Evolutionary conservation across 1,284 basidiomycete genomes (phyloP).

Genomic region (Ceratobasidium sp.): DNA sequence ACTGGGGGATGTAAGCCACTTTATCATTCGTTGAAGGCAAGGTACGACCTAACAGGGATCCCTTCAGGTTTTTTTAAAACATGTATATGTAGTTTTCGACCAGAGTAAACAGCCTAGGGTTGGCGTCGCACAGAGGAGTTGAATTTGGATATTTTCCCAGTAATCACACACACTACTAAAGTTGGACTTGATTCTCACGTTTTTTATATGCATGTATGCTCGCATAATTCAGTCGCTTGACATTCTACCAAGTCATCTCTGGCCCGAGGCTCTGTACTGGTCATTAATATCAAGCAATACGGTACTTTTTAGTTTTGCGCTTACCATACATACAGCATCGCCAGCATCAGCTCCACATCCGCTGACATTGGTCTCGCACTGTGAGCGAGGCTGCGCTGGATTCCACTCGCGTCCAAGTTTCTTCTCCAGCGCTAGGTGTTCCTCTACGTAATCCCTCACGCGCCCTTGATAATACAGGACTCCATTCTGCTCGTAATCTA

Average conservation of each 20-base stretch:
- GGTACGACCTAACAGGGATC: too few relatives aligned
- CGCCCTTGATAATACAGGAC: slow-evolving; percentile 45
- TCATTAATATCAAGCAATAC: neutral
- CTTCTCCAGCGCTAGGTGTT: slow-evolving; percentile 44
- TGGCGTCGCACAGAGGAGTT: slow-evolving; percentile 35
- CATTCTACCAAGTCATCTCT: slow-evolving; percentile 35
- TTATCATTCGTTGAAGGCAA: neutral
- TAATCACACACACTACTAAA: neutral
- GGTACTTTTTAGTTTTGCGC: neutral
- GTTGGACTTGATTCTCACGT: neutral
- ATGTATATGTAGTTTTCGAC: slow-evolving; percentile 40
- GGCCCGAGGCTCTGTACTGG: slow-evolving; percentile 32
- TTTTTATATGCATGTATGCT: neutral
- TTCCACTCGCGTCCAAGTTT: slow-evolving; percentile 43
- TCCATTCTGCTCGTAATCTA: slow-evolving; percentile 39
- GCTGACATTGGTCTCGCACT: slow-evolving; percentile 21
- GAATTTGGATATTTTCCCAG: neutral
- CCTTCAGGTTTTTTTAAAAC: slow-evolving; percentile 40
- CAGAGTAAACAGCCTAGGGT: slow-evolving; percentile 31
- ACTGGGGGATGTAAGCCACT: slow-evolving; percentile 36
- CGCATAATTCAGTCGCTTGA: neutral
- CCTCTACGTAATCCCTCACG: slow-evolving; percentile 39
- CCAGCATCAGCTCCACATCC: slow-evolving; percentile 6
- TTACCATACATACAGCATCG: slow-evolving; percentile 36
- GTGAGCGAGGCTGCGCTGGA: slow-evolving; percentile 42